Percentiles rank a stretch among this genome's conserved stretches.
Conservation (phyloP, 2,329 filamentous ascomycete species). For the Claviceps sp. region DNA sequence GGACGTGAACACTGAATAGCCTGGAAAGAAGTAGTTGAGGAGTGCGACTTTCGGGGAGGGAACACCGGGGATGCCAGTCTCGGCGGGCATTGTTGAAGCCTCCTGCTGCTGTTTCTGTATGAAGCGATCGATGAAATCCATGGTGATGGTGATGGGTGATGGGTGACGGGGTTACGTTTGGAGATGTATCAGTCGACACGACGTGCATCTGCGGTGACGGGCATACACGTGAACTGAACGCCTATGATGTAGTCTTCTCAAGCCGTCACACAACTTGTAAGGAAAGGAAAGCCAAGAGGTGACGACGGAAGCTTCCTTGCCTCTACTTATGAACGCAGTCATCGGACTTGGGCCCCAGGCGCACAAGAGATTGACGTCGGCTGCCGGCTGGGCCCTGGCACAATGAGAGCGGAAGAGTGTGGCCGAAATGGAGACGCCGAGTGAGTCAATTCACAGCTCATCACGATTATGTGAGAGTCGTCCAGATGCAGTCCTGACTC, state of each 20-base stretch:
- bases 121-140: constrained; percentile 5
- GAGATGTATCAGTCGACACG: neutral
- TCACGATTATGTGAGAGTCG: too few species aligned
- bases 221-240: neutral
- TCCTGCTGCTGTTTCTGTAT: neutral
- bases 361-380: neutral
- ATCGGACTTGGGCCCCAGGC: neutral
- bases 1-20: constrained; percentile 44
- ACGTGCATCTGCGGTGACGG: neutral
- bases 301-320: neutral
- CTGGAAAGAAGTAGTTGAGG: constrained; percentile 52
- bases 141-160: neutral
- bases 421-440: neutral
- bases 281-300: neutral
- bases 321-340: neutral
- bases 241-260: neutral
- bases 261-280: neutral
- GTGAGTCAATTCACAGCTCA: neutral
- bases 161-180: neutral
- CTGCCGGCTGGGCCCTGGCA: neutral
- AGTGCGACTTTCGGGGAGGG: constrained; percentile 29
- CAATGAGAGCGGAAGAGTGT: neutral
- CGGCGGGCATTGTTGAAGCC: constrained; percentile 8
- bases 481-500: too few species aligned
- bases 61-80: constrained; percentile 3